phyloP scores from a whole-genome alignment of 148 eudicot species.

The Camellia granthamiana region DNA sequence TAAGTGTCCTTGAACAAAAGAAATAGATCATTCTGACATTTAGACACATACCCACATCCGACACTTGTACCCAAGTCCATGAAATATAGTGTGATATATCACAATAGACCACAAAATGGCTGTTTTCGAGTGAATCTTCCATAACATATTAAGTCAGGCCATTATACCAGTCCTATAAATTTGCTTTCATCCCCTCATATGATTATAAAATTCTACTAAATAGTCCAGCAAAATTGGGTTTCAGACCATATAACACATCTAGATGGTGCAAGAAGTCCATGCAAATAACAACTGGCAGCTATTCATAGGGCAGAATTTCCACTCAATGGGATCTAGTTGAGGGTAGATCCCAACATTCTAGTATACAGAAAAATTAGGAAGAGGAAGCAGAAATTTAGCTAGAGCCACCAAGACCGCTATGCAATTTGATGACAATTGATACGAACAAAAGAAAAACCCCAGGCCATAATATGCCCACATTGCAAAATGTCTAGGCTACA shows the following conservation, averaged over 20 bases:
- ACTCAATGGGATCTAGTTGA: background rate
- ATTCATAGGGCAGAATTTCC: background rate
- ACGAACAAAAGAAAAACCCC: too few species aligned
- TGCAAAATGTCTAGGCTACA: too few species aligned
- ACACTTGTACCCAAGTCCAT: too few species aligned
- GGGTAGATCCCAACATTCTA: background rate
- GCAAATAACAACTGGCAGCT: background rate
- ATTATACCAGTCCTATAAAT: background rate
- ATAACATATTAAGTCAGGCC: background rate
- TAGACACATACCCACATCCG: too few species aligned
- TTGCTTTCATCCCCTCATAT: background rate
- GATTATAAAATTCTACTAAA: background rate
- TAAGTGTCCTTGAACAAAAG: too few species aligned
- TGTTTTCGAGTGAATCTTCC: background rate
- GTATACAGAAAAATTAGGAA: background rate
- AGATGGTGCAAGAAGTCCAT: background rate
- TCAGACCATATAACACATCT: background rate
- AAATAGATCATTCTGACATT: too few species aligned
- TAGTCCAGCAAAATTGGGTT: background rate
- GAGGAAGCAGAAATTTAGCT: background rate
- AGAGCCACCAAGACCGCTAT: background rate
- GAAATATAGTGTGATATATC: background rate
- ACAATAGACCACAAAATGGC: slow-evolving; percentile 1
- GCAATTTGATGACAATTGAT: too few species aligned
- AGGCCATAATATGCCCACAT: too few species aligned